Evolutionary conservation across 83 land plant genomes (phyloP).

Genomic region (Picea engelmannii): DNA sequence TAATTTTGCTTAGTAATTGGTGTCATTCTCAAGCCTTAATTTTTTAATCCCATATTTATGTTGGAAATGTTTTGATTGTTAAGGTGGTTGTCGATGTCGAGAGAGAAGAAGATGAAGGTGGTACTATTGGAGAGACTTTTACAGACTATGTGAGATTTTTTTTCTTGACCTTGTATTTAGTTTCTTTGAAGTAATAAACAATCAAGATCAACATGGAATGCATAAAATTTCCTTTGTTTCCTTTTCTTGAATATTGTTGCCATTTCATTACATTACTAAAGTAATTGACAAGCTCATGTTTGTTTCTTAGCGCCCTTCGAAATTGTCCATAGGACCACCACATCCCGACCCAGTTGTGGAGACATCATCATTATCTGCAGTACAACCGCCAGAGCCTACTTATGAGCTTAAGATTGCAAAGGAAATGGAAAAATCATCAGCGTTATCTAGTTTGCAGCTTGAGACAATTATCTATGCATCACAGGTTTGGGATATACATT

Average conservation of each 20-base stretch:
- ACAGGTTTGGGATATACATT: slow-evolving; percentile 58
- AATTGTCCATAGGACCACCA: slow-evolving; percentile 81
- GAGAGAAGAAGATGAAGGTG: slow-evolving; percentile 98
- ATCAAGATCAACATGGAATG: background rate
- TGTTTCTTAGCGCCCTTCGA: slow-evolving; percentile 82
- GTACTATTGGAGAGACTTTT: slow-evolving; percentile 94
- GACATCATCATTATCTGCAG: slow-evolving; percentile 94
- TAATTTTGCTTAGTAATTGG: background rate
- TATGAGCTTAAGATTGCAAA: slow-evolving; percentile 67
- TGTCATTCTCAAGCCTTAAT: background rate
- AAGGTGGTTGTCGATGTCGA: slow-evolving; percentile 96
- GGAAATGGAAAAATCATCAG: slow-evolving; percentile 68
- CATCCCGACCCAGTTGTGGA: slow-evolving; percentile 99
- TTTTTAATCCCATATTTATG: background rate
- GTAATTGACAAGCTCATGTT: background rate
- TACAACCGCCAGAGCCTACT: slow-evolving; percentile 96
- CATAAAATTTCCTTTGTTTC: background rate
- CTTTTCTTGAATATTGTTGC: background rate
- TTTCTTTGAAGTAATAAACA: background rate
- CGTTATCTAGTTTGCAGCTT: slow-evolving; percentile 92
- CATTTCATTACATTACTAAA: background rate
- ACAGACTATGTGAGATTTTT: slow-evolving; percentile 83
- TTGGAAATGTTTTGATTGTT: background rate
- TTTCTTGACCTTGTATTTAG: background rate
- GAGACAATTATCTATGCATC: slow-evolving; percentile 95